Percentiles rank a stretch among this genome's conserved stretches.
Conservation (phyloP, 169 alveolate species). For the Eimeria sp. region DNA sequence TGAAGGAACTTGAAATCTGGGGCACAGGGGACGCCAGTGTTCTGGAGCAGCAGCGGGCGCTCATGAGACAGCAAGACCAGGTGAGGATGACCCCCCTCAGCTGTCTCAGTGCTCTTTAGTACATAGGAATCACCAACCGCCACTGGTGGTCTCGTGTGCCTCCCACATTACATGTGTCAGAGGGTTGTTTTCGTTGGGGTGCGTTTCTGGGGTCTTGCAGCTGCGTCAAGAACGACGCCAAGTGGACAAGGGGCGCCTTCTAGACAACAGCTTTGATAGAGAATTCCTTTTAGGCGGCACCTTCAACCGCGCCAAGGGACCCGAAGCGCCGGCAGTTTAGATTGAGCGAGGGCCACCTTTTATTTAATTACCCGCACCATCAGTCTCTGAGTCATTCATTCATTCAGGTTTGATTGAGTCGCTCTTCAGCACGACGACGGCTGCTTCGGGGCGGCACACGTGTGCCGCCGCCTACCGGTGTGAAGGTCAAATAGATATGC, state of each 20-base stretch:
- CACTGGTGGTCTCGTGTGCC: neutral
- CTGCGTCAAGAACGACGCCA: constrained; percentile 81
- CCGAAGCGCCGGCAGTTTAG: constrained; percentile 64
- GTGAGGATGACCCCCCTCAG: neutral
- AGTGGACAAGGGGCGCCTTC: constrained; percentile 83
- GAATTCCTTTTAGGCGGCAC: constrained; percentile 81
- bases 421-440: constrained; percentile 19
- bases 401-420: neutral
- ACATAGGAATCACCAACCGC: neutral
- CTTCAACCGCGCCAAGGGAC: constrained; percentile 81
- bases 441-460: constrained; percentile 15
- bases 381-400: neutral
- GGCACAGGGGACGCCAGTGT: constrained; percentile 79
- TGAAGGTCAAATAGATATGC: neutral
- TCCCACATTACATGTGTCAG: neutral
- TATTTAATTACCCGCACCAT: neutral
- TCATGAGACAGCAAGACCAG: constrained; percentile 68
- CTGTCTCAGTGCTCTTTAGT: neutral
- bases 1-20: constrained; percentile 83
- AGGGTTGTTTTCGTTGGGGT: neutral
- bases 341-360: neutral
- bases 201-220: constrained; percentile 14
- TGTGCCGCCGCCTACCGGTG: neutral
- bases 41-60: constrained; percentile 77
- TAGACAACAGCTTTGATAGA: constrained; percentile 78